Conservation (phyloP, 2,329 filamentous ascomycete genomes). For the Botrytis squamosa region DNA sequence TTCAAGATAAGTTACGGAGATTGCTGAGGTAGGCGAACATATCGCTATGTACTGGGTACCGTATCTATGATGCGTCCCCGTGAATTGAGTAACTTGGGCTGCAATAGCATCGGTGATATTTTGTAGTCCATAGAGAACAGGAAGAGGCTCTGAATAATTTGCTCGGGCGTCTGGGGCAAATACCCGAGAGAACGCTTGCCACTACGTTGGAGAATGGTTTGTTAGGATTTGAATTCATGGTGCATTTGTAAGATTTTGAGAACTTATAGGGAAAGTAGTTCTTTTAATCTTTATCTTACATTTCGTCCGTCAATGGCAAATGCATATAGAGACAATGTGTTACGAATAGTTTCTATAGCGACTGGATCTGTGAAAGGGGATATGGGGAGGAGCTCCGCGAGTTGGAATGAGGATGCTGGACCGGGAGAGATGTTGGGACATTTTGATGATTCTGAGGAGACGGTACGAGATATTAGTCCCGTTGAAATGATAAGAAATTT, state of each 20-base stretch:
- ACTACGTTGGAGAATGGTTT: background rate
- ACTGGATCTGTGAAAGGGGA: background rate
- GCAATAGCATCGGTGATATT: background rate
- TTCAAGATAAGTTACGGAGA: background rate
- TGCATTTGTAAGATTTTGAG: background rate
- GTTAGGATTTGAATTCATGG: background rate
- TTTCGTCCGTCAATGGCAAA: background rate
- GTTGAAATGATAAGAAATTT: background rate
- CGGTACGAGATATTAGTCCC: background rate
- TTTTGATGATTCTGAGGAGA: background rate
- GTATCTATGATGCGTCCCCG: slow-evolving; percentile 1
- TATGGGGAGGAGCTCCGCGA: background rate
- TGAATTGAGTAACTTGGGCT: background rate
- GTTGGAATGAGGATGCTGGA: background rate
- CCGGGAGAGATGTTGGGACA: background rate
- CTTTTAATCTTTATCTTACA: background rate
- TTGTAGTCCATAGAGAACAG: background rate
- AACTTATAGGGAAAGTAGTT: background rate
- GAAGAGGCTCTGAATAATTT: background rate
- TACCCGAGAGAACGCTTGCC: background rate
- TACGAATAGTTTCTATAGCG: background rate
- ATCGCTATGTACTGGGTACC: background rate
- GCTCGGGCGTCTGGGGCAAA: background rate
- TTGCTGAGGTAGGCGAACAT: background rate
- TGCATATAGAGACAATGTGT: background rate